A percentile compares a stretch with the other conserved stretches of the same genome.
phyloP scores from a whole-genome alignment of 441 rosid genomes.

The Pelargonium myrrhifolium region DNA sequence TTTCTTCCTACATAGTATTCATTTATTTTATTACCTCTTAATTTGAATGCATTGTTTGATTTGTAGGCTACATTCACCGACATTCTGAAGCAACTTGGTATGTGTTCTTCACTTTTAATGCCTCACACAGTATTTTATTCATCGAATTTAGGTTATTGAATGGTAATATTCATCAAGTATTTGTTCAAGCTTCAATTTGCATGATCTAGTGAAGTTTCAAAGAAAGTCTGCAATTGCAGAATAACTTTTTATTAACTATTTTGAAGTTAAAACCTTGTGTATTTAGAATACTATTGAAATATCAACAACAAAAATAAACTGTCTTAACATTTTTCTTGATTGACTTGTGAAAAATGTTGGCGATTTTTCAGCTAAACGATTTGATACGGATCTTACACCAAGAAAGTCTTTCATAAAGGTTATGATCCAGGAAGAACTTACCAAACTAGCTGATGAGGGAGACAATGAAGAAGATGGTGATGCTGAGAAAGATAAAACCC shows the following conservation, averaged over 20 bases:
- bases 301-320: no score
- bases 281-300: no score
- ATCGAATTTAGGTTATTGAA: not conserved
- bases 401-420: conserved; percentile 69
- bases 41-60: conserved; percentile 14
- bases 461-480: conserved; percentile 65
- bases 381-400: conserved; percentile 40
- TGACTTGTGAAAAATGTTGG: conserved; percentile 13
- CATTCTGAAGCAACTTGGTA: conserved; percentile 84
- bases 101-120: conserved; percentile 20
- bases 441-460: conserved; percentile 74
- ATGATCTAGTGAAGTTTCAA: no score
- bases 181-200: no score
- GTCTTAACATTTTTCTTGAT: not conserved
- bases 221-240: not conserved
- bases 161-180: no score
- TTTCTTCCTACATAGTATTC: not conserved
- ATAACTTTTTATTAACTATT: not conserved
- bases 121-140: not conserved
- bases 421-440: conserved; percentile 85
- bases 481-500: conserved; percentile 44
- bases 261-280: no score
- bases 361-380: conserved; percentile 43
- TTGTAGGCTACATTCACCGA: conserved; percentile 96
- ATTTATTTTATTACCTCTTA: not conserved